phyloP scores from a whole-genome alignment of 768 basidiomycete genomes.

The Mycena galopus region DNA sequence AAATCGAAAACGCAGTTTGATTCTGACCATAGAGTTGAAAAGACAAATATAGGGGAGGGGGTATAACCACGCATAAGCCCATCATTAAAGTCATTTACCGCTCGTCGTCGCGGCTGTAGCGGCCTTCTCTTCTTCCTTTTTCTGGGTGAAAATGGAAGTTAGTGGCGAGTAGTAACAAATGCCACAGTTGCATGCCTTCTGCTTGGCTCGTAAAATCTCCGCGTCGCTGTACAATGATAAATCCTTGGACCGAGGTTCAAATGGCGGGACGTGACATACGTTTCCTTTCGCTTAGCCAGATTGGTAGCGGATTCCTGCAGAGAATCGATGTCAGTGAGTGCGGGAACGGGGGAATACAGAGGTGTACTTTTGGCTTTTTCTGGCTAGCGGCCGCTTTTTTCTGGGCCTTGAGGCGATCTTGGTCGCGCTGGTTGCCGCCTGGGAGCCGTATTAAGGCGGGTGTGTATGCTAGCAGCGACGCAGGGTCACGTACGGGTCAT shows the following conservation, averaged over 20 bases:
- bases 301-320: conserved; percentile 67
- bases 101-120: conserved; percentile 16
- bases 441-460: conserved; percentile 32
- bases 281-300: conserved; percentile 80
- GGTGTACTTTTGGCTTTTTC: conserved; percentile 68
- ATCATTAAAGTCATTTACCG: conserved; percentile 57
- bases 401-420: conserved; percentile 78
- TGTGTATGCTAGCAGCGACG: conserved; percentile 20
- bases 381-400: conserved; percentile 70
- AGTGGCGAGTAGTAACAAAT: conserved; percentile 32
- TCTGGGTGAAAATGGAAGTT: conserved; percentile 48
- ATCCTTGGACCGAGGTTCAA: conserved; percentile 36
- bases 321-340: no score
- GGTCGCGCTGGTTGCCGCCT: conserved; percentile 90
- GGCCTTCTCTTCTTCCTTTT: conserved; percentile 65
- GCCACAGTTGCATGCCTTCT: conserved; percentile 67
- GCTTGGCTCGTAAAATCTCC: conserved; percentile 80
- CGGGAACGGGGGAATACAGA: neutral
- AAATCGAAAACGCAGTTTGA: no score
- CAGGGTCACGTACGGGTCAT: conserved; percentile 68
- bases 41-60: no score
- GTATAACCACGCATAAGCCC: no score
- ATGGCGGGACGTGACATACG: no score
- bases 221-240: conserved; percentile 78
- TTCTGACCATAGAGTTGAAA: no score